Evolutionary conservation across 1,284 basidiomycete species (phyloP), one percentile per base, ranked within the genome.

Genomic region (Golubevia sp.): DNA sequence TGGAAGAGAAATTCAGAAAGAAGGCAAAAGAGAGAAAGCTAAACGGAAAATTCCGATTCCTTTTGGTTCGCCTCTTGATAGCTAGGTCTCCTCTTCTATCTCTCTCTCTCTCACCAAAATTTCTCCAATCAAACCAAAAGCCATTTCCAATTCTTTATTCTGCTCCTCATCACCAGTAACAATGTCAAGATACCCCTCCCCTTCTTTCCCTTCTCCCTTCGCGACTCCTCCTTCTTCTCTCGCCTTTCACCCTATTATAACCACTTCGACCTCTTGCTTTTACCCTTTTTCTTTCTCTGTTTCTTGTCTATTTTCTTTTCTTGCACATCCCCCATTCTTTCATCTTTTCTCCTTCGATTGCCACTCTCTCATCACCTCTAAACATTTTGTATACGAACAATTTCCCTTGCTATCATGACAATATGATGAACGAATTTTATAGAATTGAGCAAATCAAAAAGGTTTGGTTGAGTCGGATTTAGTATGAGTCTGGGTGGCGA

Each of bases 221-320:
- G 18, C 27, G 38, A 4, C 53, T 55, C 18, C 38, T 18, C 23
- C 50, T 8, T 51, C 50, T 51, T 25, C 50, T 51, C 50, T 51
- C 50, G 3, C 26, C 50, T 51, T 21, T 51, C 50, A 25, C 50
- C 54, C 18, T 25, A 34, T 48, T 4, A 23, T 24, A 15, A 6
- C 48, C 24, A 20, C 55, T 30, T 7, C 23, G 7, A n/a, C 8
- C 52, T 54, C 8, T 18, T 54, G 23, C 8, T 20, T 7, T 27
- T n/a, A 24, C 52, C 34, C n/a, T 54, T 27, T 8, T 27, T 54
- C 52, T 54, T 27, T 54, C 52, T 8, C 52, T 20, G 23, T 54
- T 27, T 54, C 52, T 20, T n/a, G 23, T 8, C 34, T 54, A 20
- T 20, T 8, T 27, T 54, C 52, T 20, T 54, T 7, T 54, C 26